These are phyloP conservation scores for Dictyostelium intermedium DNA, from an alignment of 78 protist genomes.

Conservation along the genomic window DNA sequence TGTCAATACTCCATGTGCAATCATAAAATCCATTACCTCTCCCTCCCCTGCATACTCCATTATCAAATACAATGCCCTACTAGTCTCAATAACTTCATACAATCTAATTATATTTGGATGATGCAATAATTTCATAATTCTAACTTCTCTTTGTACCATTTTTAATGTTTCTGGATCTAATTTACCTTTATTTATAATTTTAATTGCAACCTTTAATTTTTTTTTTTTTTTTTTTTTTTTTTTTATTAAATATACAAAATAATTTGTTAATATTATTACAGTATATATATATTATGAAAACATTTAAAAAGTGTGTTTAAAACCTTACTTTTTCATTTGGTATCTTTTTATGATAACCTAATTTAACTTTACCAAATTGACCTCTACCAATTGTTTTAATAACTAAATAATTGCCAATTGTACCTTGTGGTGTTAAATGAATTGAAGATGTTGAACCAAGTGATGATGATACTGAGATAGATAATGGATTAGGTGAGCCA, in stretches of 20 bases:
- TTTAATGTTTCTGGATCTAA: constrained; percentile 63
- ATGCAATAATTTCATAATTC: constrained; percentile 76
- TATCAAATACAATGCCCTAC: constrained; percentile 75
- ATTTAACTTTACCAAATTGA: constrained; percentile 86
- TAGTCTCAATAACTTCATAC: constrained; percentile 83
- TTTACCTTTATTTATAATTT: constrained; percentile 74
- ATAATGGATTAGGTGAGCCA: not conserved
- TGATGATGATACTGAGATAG: constrained; percentile 1
- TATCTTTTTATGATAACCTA: constrained; percentile 78
- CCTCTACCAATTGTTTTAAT: constrained; percentile 85
- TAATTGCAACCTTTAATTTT: constrained; percentile 76
- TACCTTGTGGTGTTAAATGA: constrained; percentile 44
- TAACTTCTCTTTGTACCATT: constrained; percentile 83
- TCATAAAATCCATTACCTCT: constrained; percentile 91
- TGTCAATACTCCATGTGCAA: constrained; percentile 81
- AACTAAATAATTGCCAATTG: constrained; percentile 70
- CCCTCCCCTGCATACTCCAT: constrained; percentile 92
- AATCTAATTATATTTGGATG: constrained; percentile 84
- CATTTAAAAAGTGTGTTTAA: no score
- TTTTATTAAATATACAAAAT: no score
- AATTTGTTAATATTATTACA: no score
- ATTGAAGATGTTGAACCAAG: not conserved
- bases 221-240: not conserved
- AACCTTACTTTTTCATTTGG: constrained; percentile 76
- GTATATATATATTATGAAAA: no score